A percentile compares a stretch with the other conserved stretches of the same genome.
Conservation (phyloP, 2,329 filamentous ascomycete species). For the Ilyonectria destructans region DNA sequence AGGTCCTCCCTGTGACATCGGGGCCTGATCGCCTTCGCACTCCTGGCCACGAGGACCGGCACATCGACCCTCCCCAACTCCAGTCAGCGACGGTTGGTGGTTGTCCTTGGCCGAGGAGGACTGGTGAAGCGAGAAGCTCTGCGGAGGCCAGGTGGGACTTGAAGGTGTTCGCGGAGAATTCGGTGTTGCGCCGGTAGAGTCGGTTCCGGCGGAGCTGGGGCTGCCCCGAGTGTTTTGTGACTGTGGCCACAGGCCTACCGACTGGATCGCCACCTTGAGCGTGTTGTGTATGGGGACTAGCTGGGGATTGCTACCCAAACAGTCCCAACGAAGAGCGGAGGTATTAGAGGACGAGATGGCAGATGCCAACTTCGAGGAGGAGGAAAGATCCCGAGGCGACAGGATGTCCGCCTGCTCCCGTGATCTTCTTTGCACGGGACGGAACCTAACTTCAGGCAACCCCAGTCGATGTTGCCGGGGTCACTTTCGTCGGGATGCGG, state of each 20-base stretch:
- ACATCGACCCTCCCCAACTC: constrained; percentile 67
- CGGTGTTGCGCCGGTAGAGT: constrained; percentile 54
- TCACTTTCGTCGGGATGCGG: constrained; percentile 26
- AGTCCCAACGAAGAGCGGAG: constrained; percentile 49
- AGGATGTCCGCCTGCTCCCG: constrained; percentile 15
- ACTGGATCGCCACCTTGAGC: constrained; percentile 55
- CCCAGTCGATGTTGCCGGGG: constrained; percentile 28
- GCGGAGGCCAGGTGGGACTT: constrained; percentile 53
- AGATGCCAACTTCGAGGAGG: constrained; percentile 21
- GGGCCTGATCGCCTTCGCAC: constrained; percentile 71
- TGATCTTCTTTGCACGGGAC: constrained; percentile 13
- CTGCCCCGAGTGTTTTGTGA: constrained; percentile 52
- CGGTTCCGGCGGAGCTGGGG: constrained; percentile 51
- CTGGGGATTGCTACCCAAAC: constrained; percentile 55
- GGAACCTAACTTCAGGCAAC: constrained; percentile 22
- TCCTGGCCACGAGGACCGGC: constrained; percentile 66
- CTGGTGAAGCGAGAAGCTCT: constrained; percentile 41
- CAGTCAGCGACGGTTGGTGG: constrained; percentile 41
- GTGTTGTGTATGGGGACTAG: constrained; percentile 49
- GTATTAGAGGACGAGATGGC: constrained; percentile 14
- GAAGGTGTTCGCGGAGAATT: constrained; percentile 56
- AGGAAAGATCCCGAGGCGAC: constrained; percentile 12
- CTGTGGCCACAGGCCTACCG: constrained; percentile 56
- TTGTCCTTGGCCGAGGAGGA: constrained; percentile 43
- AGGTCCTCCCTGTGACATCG: constrained; percentile 77